These are phyloP conservation scores for Ammopiptanthus mongolicus DNA, from an alignment of 306 rosid genomes.

Conservation along the genomic window DNA sequence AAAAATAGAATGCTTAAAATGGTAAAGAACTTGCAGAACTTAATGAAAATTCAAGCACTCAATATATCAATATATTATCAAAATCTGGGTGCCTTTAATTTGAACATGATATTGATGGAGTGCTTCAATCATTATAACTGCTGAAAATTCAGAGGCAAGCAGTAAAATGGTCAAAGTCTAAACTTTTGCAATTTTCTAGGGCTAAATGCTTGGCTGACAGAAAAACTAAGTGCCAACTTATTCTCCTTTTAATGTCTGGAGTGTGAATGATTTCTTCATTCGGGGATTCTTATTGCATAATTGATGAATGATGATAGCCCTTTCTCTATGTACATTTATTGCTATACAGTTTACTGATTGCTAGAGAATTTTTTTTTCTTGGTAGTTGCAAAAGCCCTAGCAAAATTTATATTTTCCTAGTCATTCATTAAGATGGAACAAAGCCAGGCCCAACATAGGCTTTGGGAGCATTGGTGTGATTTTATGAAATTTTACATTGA, in stretches of 20 bases:
- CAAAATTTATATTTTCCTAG: neutral
- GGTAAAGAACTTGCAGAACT: neutral
- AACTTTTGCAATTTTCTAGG: neutral
- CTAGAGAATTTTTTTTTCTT: neutral
- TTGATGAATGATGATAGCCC: neutral
- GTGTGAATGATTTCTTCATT: neutral
- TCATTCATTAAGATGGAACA: constrained; percentile 6
- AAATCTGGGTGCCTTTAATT: neutral
- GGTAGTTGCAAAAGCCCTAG: neutral
- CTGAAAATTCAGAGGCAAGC: constrained; percentile 3
- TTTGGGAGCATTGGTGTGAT: neutral
- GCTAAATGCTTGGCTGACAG: constrained; percentile 6
- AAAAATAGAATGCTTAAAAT: neutral
- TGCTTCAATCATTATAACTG: neutral
- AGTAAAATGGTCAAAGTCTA: neutral
- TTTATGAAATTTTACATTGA: neutral
- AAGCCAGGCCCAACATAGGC: neutral
- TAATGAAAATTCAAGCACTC: neutral
- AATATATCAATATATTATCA: neutral
- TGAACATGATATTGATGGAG: neutral
- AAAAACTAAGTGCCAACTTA: neutral
- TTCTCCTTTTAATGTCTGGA: neutral
- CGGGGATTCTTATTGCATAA: neutral
- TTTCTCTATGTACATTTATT: neutral
- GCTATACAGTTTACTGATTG: neutral